Percentiles rank a stretch among this genome's conserved stretches.
phyloP scores from a whole-genome alignment of 306 rosid species.

The Boehmeria nivea region DNA sequence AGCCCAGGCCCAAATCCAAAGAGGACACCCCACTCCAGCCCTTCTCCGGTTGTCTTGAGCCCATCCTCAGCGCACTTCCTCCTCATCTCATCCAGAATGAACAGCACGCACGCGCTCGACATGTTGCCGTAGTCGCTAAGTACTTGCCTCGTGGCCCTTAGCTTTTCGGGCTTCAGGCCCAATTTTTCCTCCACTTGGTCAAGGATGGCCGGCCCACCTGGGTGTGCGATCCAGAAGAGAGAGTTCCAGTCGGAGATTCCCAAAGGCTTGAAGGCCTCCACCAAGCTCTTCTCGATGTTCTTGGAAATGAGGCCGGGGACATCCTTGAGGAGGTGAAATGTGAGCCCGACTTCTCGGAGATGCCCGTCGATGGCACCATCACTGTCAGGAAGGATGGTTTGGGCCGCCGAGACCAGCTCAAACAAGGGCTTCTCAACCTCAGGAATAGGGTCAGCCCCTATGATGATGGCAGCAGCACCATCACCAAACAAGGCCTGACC shows the following conservation, averaged over 20 bases:
- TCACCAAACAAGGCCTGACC: constrained; percentile 59
- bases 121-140: constrained; percentile 60
- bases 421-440: constrained; percentile 49
- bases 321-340: constrained; percentile 50
- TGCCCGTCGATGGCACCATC: constrained; percentile 63
- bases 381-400: constrained; percentile 58
- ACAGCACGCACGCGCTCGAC: constrained; percentile 75
- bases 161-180: constrained; percentile 38
- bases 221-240: constrained; percentile 57
- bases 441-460: constrained; percentile 51
- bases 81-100: constrained; percentile 63
- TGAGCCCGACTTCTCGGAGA: constrained; percentile 61
- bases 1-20: constrained; percentile 79
- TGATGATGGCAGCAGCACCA: constrained; percentile 44
- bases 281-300: constrained; percentile 39
- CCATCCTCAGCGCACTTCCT: constrained; percentile 39
- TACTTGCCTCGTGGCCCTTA: constrained; percentile 47
- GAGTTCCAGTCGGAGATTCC: constrained; percentile 56
- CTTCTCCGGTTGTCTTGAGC: constrained; percentile 41
- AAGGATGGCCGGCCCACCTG: constrained; percentile 52
- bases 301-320: constrained; percentile 51
- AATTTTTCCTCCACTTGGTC: constrained; percentile 44
- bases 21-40: constrained; percentile 68
- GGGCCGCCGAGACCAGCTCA: constrained; percentile 51
- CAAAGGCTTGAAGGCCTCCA: constrained; percentile 44